Evolutionary conservation across 164 flowering plant genomes (phyloP), one percentile per base, ranked within the genome.

Genomic region (Magnolia sinica): DNA sequence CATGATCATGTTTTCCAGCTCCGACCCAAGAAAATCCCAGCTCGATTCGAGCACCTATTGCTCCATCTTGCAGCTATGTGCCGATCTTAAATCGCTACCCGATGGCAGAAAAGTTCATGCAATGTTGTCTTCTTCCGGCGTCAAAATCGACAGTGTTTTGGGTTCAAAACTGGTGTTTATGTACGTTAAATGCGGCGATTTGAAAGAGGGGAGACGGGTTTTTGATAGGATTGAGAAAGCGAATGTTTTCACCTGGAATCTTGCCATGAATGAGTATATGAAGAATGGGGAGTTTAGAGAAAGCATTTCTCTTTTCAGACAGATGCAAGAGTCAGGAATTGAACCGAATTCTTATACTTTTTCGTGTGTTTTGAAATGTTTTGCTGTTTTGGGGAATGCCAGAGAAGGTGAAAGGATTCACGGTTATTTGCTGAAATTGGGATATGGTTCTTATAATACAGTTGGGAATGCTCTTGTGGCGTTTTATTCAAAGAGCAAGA

Each of bases 91-190:
- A 55, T 85, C 91, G 1, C 72, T 89, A 29, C 7, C 73, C 19
- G 78, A 86, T 70, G 92, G 91, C n/a, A 86, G 51, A 70, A 77
- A 78, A 73, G 87, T 89, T 74, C 91, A 87, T 77, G 74, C 79
- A 0, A 23, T 85, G 49, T 76, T 91, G 23, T 50, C 69, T 20
- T 78, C 81, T 18, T 84, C 73, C 71, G 83, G 76, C 6, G 73
- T 83, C 52, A 72, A 31, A 50, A 50, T 87, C n/a, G 88, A 86
- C 5, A 74, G 78, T 19, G 73, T 74, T 71, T 79, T 91, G 81
- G 91, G 95, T 37, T 63, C 88, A 50, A 91, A 89, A 74, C 83
- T 91, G 52, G 92, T 87, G n/a, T 86, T 85, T 80, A 89, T 91
- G 92, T 91, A 88, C 70, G 85, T 82, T 3, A 85, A 58, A 58